phyloP scores from a whole-genome alignment of 495 filamentous ascomycete genomes.

The Penicillium salamii region DNA sequence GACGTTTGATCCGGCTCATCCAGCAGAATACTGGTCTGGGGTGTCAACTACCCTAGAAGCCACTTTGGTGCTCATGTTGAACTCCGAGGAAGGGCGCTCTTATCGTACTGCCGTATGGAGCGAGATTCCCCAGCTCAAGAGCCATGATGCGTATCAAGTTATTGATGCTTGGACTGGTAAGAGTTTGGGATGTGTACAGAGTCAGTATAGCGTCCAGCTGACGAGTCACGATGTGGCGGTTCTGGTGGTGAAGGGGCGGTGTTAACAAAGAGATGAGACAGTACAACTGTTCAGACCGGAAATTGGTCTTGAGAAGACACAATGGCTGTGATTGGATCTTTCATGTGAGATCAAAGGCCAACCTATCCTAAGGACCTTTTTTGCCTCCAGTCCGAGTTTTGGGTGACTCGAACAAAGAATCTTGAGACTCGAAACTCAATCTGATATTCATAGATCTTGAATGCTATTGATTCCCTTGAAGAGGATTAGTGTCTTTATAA shows the following conservation, averaged over 20 bases:
- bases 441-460: too few relatives aligned
- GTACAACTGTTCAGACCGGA: neutral
- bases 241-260: conserved; percentile 36
- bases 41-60: conserved; percentile 40
- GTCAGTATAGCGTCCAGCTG: conserved; percentile 32
- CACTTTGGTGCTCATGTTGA: conserved; percentile 54
- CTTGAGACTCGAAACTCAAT: too few relatives aligned
- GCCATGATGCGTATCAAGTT: conserved; percentile 41
- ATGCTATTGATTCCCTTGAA: too few relatives aligned
- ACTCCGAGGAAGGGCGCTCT: conserved; percentile 35
- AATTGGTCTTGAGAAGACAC: too few relatives aligned
- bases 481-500: too few relatives aligned
- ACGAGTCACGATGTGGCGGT: conserved; percentile 50
- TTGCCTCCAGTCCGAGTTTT: too few relatives aligned
- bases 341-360: too few relatives aligned
- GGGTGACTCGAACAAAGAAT: too few relatives aligned
- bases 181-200: conserved; percentile 45
- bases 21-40: conserved; percentile 62
- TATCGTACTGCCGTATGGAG: conserved; percentile 45
- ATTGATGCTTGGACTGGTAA: conserved; percentile 54
- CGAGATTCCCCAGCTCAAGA: conserved; percentile 53
- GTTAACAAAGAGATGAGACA: conserved; percentile 11
- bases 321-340: too few relatives aligned
- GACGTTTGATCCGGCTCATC: conserved; percentile 57
- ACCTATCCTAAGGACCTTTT: too few relatives aligned